Conservation (phyloP, 352 stramenopile genomes). For the Phytopythium mirpurense region DNA sequence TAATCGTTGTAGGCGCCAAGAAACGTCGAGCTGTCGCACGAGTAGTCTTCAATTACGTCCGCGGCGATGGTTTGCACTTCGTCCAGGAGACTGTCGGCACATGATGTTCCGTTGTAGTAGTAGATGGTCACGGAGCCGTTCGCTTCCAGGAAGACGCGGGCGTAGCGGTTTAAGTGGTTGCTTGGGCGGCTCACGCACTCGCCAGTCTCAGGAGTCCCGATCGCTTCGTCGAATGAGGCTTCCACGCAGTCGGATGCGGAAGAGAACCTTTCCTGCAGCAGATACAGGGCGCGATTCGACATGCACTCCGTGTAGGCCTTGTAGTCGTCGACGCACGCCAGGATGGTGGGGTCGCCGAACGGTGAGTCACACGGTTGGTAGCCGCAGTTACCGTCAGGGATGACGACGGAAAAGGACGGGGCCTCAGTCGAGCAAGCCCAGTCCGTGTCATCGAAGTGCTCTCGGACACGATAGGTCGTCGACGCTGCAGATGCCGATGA, state of each 20-base stretch:
- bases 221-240: not conserved
- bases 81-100: not conserved
- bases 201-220: not conserved
- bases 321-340: slow-evolving; percentile 5
- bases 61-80: not conserved
- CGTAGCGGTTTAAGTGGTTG: not conserved
- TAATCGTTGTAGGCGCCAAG: not conserved
- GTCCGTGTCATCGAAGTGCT: slow-evolving; percentile 4
- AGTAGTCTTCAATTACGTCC: not conserved
- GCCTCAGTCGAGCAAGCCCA: slow-evolving; percentile 1
- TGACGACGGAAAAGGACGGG: slow-evolving; percentile 1
- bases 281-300: slow-evolving; percentile 3
- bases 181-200: not conserved
- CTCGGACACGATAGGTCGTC: not conserved
- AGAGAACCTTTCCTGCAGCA: slow-evolving; percentile 3
- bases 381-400: no score
- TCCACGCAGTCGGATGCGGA: not conserved
- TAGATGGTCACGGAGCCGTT: not conserved
- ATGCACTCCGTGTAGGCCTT: slow-evolving; percentile 8
- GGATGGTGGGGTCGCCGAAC: not conserved
- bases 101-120: not conserved
- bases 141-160: not conserved
- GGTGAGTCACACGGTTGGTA: no score
- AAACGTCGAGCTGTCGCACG: not conserved
- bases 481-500: no score